Conservation (phyloP, 2,329 filamentous ascomycete genomes). For the Colletotrichum abscissum region DNA sequence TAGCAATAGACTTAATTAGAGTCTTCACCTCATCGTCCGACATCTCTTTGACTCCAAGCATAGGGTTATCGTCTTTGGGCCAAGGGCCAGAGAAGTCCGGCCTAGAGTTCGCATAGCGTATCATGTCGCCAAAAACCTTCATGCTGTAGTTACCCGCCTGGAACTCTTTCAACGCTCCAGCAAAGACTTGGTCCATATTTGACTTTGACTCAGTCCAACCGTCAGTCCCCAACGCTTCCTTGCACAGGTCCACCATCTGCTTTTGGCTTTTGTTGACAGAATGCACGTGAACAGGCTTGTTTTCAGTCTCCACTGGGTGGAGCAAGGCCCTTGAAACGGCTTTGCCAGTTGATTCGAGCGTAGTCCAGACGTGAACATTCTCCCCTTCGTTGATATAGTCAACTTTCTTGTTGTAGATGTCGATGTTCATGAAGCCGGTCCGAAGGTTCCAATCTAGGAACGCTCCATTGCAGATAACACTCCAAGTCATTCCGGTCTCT, state of each 20-base stretch:
- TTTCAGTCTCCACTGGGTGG: slow-evolving; percentile 42
- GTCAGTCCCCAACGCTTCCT: slow-evolving; percentile 32
- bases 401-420: slow-evolving; percentile 38
- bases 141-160: slow-evolving; percentile 35
- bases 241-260: slow-evolving; percentile 37
- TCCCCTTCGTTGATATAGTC: slow-evolving; percentile 40
- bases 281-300: slow-evolving; percentile 40
- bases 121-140: slow-evolving; percentile 33
- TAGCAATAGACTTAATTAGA: slow-evolving; percentile 28
- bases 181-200: slow-evolving; percentile 34
- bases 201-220: slow-evolving; percentile 35
- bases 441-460: slow-evolving; percentile 44
- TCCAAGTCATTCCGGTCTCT: slow-evolving; percentile 40
- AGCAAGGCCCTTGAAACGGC: slow-evolving; percentile 41
- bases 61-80: slow-evolving; percentile 35
- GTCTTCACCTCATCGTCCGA: slow-evolving; percentile 35
- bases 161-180: slow-evolving; percentile 31
- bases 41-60: slow-evolving; percentile 37
- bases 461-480: slow-evolving; percentile 41
- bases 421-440: slow-evolving; percentile 38
- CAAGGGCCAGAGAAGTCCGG: slow-evolving; percentile 26
- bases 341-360: slow-evolving; percentile 39
- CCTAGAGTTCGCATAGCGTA: slow-evolving; percentile 35
- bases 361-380: slow-evolving; percentile 38
- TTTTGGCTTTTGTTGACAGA: slow-evolving; percentile 38